Base-by-base conservation (phyloP, 768 basidiomycete species). In the Leccinum barrowsii region DNA sequence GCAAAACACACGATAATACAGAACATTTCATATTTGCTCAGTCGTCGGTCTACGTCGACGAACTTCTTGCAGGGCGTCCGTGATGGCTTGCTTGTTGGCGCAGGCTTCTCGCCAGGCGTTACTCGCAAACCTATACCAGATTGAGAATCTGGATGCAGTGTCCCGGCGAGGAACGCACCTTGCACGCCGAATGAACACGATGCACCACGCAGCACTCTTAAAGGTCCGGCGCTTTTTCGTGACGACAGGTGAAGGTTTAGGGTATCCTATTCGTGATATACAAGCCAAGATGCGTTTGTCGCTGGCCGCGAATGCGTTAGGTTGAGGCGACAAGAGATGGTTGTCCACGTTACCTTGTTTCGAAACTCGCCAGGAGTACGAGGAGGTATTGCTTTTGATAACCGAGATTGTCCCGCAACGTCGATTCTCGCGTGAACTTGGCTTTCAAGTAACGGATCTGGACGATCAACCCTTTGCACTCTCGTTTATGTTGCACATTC, bases 391-490 rank as follows among this genome's bases (percentile, higher is more conserved):
- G 77, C 70, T 99, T 99, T 76, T 98, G 97, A 66, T 93, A 86
- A 15, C 80, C 78, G 48, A 98, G 78, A 64, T 86, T 86, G 58
- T 78, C 78, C 34, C 96, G 83, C 78, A 97, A 83, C 1, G 80
- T 79, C 10, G 86, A 83, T 75, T 99, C 97, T 24, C 96, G 82
- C 3, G 84, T 89, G 73, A 87, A 95, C 69, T 92, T 93, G 55
- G 90, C 89, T 71, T 98, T 96, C 64, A 98, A 79, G 73, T 97
- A 98, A 44, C 81, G 82, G 58, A 97, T 93, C 71, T 97, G 93
- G 7, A 92, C 84, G 51, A 98, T 85, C 19, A 98, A 77, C 8
- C 93, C 92, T 68, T 94, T 94, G 77, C 90, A 89, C 69, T 98
- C 94, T 61, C 85, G 83, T 61, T 89, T 91, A 69, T 94, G 92